Base-by-base conservation (phyloP, 306 rosid species). In the Malus fusca region DNA sequence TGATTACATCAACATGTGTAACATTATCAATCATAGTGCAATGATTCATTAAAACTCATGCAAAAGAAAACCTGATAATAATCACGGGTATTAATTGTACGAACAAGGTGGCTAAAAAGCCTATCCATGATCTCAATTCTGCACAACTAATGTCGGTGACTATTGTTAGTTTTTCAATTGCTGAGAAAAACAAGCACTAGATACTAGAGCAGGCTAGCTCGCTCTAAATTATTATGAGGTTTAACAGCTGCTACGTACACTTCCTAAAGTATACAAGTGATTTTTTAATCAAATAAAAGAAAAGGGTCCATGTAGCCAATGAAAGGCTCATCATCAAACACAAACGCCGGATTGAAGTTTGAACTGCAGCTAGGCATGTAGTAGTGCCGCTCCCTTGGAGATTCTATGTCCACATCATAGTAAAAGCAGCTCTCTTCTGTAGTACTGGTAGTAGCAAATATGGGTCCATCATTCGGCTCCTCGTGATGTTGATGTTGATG, bases 241-340 rank as follows among this genome's bases (percentile, higher is more conserved):
- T 60, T 61, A 23, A 4, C 64, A 23, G 31, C 17, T 11, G 25
- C 31, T 21, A 7, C 23, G 8, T 6, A 35, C 40, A 35, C 25
- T 21, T 14, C 53, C 15, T 23, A 4, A 63, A 17, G 68, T 31
- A 31, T 31, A 17, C 68, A 64, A 64, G 68, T 31, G 68, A 22
- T 64, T 30, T 7, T 30, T 64, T 31, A 31, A 30, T 64, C 88
- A 11, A 84, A 70, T 67, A 84, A 66, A 66, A 78, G 37, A 52
- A 81, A 69, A 23, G 90, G 76, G 67, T 87, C 83, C 68, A 79
- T 66, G 68, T 58, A 76, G 8, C 78, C 63, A 26, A 83, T 22
- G 80, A 82, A 58, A 60, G 85, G 82, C 77, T 82, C 88, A 19
- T 80, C 87, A 22, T 87, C 85, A 22, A 82, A 85, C 69, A 67